Evolutionary conservation across 2,329 filamentous ascomycete species (phyloP).

Genomic region (Pseudocercospora fijiensis): DNA sequence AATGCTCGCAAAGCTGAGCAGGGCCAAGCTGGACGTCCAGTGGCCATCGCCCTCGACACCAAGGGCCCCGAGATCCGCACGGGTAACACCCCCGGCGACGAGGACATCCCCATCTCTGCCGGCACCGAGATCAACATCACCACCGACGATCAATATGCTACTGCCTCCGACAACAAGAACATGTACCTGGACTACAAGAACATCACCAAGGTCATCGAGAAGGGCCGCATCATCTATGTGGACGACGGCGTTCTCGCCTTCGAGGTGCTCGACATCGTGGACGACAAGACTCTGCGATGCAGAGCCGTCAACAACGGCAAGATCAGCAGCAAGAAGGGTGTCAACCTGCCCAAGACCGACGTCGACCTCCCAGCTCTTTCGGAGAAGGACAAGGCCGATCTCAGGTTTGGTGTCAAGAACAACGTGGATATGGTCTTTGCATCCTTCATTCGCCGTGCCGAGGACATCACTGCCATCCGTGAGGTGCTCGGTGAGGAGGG

Average conservation of each 20-base stretch:
- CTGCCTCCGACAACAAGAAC: constrained; percentile 80
- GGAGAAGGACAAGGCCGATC: constrained; percentile 95
- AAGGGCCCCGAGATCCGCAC: constrained; percentile 88
- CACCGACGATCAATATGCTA: constrained; percentile 90
- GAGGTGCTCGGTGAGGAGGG: constrained; percentile 86
- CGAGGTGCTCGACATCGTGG: constrained; percentile 81
- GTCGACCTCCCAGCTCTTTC: constrained; percentile 96
- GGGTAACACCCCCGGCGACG: constrained; percentile 68
- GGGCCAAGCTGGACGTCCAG: constrained; percentile 73
- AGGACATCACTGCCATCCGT: constrained; percentile 91
- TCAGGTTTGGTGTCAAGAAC: constrained; percentile 96
- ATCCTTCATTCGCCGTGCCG: constrained; percentile 92
- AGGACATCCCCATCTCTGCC: constrained; percentile 75
- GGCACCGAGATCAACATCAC: constrained; percentile 92
- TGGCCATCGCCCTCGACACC: constrained; percentile 89
- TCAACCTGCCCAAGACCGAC: constrained; percentile 98
- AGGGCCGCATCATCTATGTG: constrained; percentile 93
- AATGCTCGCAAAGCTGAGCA: constrained; percentile 85
- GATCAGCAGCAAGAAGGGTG: constrained; percentile 98
- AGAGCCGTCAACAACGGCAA: constrained; percentile 94
- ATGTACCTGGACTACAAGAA: constrained; percentile 99
- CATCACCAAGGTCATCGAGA: constrained; percentile 95
- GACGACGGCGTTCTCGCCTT: constrained; percentile 98
- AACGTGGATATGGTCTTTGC: constrained; percentile 98
- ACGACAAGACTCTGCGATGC: constrained; percentile 85